These are phyloP conservation scores for Aquilaria yunnanensis DNA, from an alignment of 345 rosid species.

Conservation along the genomic window DNA sequence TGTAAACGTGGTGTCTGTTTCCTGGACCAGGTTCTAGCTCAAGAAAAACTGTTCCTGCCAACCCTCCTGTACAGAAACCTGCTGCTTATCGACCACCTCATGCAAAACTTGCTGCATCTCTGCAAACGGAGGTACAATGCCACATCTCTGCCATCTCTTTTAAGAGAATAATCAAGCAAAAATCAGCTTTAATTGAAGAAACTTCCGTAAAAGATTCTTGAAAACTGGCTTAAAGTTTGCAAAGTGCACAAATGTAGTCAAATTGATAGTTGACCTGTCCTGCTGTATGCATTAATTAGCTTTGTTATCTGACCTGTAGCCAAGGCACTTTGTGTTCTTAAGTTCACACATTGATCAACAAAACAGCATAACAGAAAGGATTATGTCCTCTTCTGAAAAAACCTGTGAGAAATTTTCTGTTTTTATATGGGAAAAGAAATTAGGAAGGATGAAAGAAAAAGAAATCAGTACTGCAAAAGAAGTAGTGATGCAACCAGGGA, in stretches of 20 bases:
- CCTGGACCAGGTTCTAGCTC: conserved; percentile 60
- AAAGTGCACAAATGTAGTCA: not conserved
- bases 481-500: too few relatives aligned
- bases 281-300: not conserved
- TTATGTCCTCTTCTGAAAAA: too few relatives aligned
- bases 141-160: not conserved
- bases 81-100: conserved; percentile 93
- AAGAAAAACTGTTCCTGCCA: conserved; percentile 33
- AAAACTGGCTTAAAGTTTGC: not conserved
- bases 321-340: too few relatives aligned
- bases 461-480: too few relatives aligned
- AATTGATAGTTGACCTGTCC: not conserved
- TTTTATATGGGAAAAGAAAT: too few relatives aligned
- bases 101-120: conserved; percentile 69
- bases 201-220: not conserved
- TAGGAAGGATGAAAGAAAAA: too few relatives aligned
- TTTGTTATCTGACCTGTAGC: too few relatives aligned
- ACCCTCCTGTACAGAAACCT: conserved; percentile 55
- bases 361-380: too few relatives aligned
- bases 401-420: too few relatives aligned
- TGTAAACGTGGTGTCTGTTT: conserved; percentile 9
- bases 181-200: not conserved
- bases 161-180: not conserved
- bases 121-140: conserved; percentile 81
- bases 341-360: too few relatives aligned